A percentile compares a stretch with the other conserved stretches of the same genome.
phyloP scores from a whole-genome alignment of 2,329 filamentous ascomycete genomes.

The Dactylellina cionopaga region DNA sequence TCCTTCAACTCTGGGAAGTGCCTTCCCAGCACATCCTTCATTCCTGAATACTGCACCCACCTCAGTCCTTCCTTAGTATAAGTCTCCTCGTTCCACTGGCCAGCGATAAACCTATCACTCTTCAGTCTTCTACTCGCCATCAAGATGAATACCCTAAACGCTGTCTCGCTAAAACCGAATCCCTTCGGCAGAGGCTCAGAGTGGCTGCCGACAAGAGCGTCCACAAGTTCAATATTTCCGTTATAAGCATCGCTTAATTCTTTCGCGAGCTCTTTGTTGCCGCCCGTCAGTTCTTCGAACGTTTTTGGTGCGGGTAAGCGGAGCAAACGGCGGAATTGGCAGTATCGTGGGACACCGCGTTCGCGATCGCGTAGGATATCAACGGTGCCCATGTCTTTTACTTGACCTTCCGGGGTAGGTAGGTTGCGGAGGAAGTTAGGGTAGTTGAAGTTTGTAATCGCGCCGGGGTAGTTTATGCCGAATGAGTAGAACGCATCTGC shows the following conservation, averaged over 20 bases:
- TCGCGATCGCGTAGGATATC: conserved; percentile 65
- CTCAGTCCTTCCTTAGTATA: conserved; percentile 62
- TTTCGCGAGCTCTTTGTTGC: conserved; percentile 59
- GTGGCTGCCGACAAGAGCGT: conserved; percentile 62
- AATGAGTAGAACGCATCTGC: conserved; percentile 64
- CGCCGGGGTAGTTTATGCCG: conserved; percentile 65
- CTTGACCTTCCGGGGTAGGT: conserved; percentile 61
- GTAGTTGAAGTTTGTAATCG: conserved; percentile 62
- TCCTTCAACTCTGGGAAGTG: conserved; percentile 62
- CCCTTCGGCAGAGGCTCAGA: conserved; percentile 63
- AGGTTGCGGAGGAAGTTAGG: conserved; percentile 62
- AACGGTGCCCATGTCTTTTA: conserved; percentile 63
- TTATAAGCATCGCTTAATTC: conserved; percentile 61
- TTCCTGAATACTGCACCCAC: conserved; percentile 63
- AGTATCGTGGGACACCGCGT: conserved; percentile 64
- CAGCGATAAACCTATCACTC: conserved; percentile 64
- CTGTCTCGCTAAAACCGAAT: conserved; percentile 65
- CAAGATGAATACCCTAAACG: conserved; percentile 64
- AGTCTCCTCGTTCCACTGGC: conserved; percentile 61
- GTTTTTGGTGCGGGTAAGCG: conserved; percentile 60
- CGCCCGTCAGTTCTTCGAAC: conserved; percentile 62
- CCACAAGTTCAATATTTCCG: conserved; percentile 62
- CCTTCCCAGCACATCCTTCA: conserved; percentile 62
- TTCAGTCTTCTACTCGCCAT: conserved; percentile 63
- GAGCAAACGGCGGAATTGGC: conserved; percentile 63